Evolutionary conservation across 2,329 filamentous ascomycete genomes (phyloP).

Genomic region (Bisporella sp.): DNA sequence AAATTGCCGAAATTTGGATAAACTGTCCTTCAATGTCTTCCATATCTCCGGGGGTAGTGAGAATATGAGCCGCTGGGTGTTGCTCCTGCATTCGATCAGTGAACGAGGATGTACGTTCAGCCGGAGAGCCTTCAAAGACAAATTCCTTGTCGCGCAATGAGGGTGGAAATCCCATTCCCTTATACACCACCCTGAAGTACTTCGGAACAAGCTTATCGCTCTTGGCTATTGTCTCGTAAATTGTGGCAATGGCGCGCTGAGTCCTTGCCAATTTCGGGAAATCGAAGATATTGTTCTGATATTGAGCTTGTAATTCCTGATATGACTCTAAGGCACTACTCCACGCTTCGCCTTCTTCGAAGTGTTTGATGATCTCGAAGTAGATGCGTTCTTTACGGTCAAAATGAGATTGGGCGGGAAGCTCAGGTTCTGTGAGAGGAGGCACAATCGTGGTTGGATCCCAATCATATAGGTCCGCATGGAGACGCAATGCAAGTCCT

Average conservation of each 20-base stretch:
- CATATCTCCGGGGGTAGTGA: slow-evolving; percentile 55
- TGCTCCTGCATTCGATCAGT: slow-evolving; percentile 89
- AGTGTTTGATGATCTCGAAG: slow-evolving; percentile 91
- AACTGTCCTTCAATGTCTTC: slow-evolving; percentile 89
- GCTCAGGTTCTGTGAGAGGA: slow-evolving; percentile 64
- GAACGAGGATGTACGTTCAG: slow-evolving; percentile 73
- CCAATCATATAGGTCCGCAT: slow-evolving; percentile 92
- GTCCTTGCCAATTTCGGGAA: slow-evolving; percentile 86
- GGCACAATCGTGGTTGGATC: slow-evolving; percentile 62
- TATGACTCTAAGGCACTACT: slow-evolving; percentile 81
- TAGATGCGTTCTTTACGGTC: slow-evolving; percentile 90
- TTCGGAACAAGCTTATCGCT: slow-evolving; percentile 71
- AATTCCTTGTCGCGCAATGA: slow-evolving; percentile 84
- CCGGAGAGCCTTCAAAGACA: slow-evolving; percentile 76
- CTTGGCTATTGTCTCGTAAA: slow-evolving; percentile 83
- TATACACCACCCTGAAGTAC: slow-evolving; percentile 89
- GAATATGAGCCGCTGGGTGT: slow-evolving; percentile 77
- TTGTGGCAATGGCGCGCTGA: slow-evolving; percentile 82
- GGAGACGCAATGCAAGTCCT: slow-evolving; percentile 79
- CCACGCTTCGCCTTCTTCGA: slow-evolving; percentile 93
- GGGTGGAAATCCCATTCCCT: slow-evolving; percentile 78
- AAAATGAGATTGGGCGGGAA: slow-evolving; percentile 79
- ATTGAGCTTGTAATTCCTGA: slow-evolving; percentile 84
- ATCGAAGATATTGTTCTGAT: slow-evolving; percentile 83
- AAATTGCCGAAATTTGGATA: slow-evolving; percentile 73